Conservation (phyloP, 495 filamentous ascomycete species). For the Daldinia childiae region DNA sequence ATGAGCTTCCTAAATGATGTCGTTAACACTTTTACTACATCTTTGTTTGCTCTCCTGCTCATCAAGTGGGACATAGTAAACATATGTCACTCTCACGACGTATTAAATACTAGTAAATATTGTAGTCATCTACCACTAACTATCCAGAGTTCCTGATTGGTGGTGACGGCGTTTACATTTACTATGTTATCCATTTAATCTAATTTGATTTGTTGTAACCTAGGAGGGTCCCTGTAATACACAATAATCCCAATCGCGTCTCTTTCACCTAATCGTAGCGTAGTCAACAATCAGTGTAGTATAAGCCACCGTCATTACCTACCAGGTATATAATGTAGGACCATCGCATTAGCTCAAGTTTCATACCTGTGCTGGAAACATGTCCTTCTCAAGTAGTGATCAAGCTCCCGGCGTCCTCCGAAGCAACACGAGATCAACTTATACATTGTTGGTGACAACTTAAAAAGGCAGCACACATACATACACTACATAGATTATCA, state of each 20-base stretch:
- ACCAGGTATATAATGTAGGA: neutral
- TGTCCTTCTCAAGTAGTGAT: neutral
- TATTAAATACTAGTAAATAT: neutral
- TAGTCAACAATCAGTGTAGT: neutral
- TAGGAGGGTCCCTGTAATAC: neutral
- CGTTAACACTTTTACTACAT: neutral
- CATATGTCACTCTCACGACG: neutral
- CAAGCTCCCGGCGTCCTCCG: constrained; percentile 16
- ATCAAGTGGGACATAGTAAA: neutral
- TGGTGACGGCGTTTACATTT: neutral
- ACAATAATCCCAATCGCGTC: neutral
- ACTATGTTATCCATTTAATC: neutral
- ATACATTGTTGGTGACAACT: constrained; percentile 18
- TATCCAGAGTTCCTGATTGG: constrained; percentile 7
- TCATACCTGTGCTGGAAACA: neutral
- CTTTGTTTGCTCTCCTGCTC: constrained; percentile 2
- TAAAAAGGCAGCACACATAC: neutral
- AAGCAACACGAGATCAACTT: constrained; percentile 1
- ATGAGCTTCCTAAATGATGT: neutral
- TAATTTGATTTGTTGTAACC: neutral
- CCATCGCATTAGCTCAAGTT: neutral
- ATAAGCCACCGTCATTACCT: neutral
- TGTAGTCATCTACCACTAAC: neutral
- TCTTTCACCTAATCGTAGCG: neutral
- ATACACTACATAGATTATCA: neutral